Base-by-base conservation (phyloP, 2,329 filamentous ascomycete genomes). In the Colletotrichum sp. region DNA sequence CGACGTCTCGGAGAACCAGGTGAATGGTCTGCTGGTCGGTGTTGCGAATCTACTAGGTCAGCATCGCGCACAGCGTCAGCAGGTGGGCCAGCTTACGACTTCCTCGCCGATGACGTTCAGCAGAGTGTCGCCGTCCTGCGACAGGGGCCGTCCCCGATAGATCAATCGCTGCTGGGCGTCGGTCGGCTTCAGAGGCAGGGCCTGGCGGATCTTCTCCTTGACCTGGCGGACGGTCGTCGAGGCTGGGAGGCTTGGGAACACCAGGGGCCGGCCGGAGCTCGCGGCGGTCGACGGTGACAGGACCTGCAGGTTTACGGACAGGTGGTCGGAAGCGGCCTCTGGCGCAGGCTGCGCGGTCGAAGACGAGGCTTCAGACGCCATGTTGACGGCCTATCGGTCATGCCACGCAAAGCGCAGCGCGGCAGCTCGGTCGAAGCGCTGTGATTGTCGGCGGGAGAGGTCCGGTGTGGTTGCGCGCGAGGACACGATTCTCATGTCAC, bases 91-190 rank as follows among this genome's bases (percentile, higher is more conserved):
- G 80, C 88, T 78, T 85, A 92, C 90, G 69, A 85, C 83, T 75
- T 91, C 88, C 72, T 87, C 84, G 5, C 91, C 91, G 80, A 93
- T 90, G 5, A 93, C 83, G 48, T 91, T 88, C 28, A 87, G 80
- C 83, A 93, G 84, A 19, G 88, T 92, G 73, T 92, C 90, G 13
- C 84, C 83, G 48, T 92, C 90, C 66, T 87, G 87, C 34, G 85
- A 81, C 64, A 93, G 83, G 63, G 91, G 86, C 44, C 91, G 88
- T 1, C 92, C 92, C 57, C 89, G 86, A 79, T 93, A 88, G 48
- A 93, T 93, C 74, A 93, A 83, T 57, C 91, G 87, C 81, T 93
- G 90, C 39, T 88, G 86, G 39, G 91, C 87, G 75, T 91, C 87
- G 19, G 86, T 79, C 5, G 91, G 91, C 68, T 86, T 88, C 60